A percentile compares a stretch with the other conserved stretches of the same genome.
Conservation (phyloP, 1,284 basidiomycete species). For the Papiliotrema flavescens region DNA sequence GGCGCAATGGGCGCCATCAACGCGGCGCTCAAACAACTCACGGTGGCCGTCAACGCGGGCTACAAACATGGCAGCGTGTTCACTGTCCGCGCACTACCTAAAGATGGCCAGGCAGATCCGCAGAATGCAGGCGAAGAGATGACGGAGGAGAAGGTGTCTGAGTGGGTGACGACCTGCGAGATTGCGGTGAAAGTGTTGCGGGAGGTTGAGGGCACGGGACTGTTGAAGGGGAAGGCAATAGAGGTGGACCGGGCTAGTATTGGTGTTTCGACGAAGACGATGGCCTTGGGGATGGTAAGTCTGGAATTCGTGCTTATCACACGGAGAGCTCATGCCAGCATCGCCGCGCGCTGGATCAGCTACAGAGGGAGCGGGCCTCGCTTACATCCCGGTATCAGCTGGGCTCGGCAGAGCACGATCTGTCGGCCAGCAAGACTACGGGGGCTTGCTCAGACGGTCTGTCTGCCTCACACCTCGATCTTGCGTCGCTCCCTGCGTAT, state of each 20-base stretch:
- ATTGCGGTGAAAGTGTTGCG: slow-evolving; percentile 20
- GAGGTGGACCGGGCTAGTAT: slow-evolving; percentile 28
- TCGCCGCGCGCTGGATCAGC: too few species aligned
- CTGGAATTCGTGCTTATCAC: too few species aligned
- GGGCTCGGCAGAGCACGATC: too few species aligned
- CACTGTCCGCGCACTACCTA: background rate
- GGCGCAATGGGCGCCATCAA: slow-evolving; percentile 4
- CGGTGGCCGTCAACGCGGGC: slow-evolving; percentile 4
- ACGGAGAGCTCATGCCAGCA: too few species aligned
- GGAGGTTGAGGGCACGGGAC: slow-evolving; percentile 13
- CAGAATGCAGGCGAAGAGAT: slow-evolving; percentile 2
- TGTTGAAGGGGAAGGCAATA: slow-evolving; percentile 15
- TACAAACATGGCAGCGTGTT: slow-evolving; percentile 3
- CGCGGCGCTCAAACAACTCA: slow-evolving; percentile 1
- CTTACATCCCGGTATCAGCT: too few species aligned
- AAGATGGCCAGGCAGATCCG: slow-evolving; percentile 13
- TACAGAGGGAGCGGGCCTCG: too few species aligned
- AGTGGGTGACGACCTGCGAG: background rate
- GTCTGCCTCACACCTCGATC: too few species aligned
- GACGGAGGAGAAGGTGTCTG: background rate
- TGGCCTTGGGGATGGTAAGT: too few species aligned
- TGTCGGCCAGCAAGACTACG: too few species aligned
- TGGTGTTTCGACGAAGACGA: slow-evolving; percentile 5
- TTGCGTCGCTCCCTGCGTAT: too few species aligned
- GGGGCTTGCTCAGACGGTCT: too few species aligned